These are phyloP conservation scores for Claviceps sp. DNA, from an alignment of 2,329 filamentous ascomycete genomes.

Conservation along the genomic window DNA sequence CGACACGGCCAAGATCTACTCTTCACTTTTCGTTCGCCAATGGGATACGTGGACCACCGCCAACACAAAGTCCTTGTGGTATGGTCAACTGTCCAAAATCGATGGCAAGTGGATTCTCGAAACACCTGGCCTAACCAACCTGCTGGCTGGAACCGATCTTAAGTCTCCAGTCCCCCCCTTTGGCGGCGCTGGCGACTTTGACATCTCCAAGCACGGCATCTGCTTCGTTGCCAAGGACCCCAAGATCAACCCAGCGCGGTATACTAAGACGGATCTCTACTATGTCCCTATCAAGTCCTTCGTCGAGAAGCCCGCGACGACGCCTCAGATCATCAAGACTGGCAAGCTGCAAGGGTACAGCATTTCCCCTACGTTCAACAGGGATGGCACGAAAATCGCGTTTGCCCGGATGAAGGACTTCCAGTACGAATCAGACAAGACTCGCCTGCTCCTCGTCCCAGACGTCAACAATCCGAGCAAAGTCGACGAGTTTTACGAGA, in stretches of 20 bases:
- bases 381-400: conserved; percentile 54
- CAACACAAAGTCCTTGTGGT: conserved; percentile 61
- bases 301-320: conserved; percentile 36
- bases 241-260: conserved; percentile 53
- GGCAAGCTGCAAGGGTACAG: conserved; percentile 51
- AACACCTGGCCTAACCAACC: conserved; percentile 42
- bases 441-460: conserved; percentile 50
- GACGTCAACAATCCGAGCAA: conserved; percentile 44
- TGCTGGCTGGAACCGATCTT: conserved; percentile 44
- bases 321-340: conserved; percentile 35
- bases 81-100: conserved; percentile 43
- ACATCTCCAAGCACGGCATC: conserved; percentile 52
- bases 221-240: conserved; percentile 68
- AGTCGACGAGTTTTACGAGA: conserved; percentile 49
- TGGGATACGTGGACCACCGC: conserved; percentile 68
- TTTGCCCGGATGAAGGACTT: conserved; percentile 68
- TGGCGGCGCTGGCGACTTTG: conserved; percentile 69
- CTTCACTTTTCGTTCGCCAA: conserved; percentile 63
- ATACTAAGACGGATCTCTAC: conserved; percentile 76
- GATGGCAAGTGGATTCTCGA: conserved; percentile 28
- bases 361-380: conserved; percentile 57
- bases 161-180: conserved; percentile 65
- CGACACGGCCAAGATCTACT: conserved; percentile 59
- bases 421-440: conserved; percentile 67
- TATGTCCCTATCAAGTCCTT: conserved; percentile 53